Base-by-base conservation (phyloP, 2,329 filamentous ascomycete species). In the Aureobasidium subglaciale region DNA sequence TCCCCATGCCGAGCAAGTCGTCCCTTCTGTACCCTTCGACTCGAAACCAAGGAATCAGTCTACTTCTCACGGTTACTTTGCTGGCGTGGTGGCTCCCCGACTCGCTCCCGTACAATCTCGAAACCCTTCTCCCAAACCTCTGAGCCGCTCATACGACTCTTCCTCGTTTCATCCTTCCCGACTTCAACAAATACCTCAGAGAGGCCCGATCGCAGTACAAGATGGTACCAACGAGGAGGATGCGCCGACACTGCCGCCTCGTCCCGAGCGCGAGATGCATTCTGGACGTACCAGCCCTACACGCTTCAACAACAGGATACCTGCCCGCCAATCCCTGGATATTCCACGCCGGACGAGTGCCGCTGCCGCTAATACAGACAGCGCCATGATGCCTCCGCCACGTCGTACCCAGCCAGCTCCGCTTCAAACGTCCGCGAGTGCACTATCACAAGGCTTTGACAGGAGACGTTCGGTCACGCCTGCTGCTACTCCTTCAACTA, bases 261-360 rank as follows among this genome's bases (percentile, higher is more conserved):
- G 67, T 38, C 67, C 67, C 15, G 67, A 68, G n/a, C 42, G 48
- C 9, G 64, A 67, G 54, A 62, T 60, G 6, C 58, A 61, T 11
- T 61, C 65, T 15, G 67, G 68, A 18, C 59, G 65, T 3, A 61
- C 59, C 5, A 68, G 67, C 56, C 67, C 67, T 13, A 45, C 43
- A 3, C 50, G 57, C 24, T 54, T 43, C n/a, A 32, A 48, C 25
- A 40, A 56, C 9, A 45, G 35, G 7, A 60, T 59, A 7, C 56
- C 59, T 22, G 59, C 55, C n/a, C 35, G 56, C 5, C 37, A 41
- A 18, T 60, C 59, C n/a, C 20, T 49, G 4, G 59, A 59, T 24
- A 40, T 54, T 4, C 32, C 48, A 2, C 38, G 48, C 2, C 48
- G 45, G n/a, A 15, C 54, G 18, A 58, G 55, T 27, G 53, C 40